Percentiles rank a stretch among this genome's conserved stretches.
Conservation (phyloP, 495 filamentous ascomycete genomes). For the Neurospora terricola region DNA sequence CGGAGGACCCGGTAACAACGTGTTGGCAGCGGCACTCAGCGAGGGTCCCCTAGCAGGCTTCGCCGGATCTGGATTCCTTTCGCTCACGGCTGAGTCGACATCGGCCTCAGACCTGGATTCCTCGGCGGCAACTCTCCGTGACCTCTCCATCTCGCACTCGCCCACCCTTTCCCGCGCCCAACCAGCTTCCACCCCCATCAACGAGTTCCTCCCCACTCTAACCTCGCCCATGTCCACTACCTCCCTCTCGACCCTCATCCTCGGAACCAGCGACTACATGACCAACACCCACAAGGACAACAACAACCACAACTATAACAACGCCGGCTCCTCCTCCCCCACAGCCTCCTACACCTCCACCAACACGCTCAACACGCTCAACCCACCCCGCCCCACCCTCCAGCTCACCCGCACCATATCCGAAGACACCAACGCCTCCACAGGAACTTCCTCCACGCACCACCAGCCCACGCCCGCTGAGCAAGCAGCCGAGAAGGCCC, state of each 20-base stretch:
- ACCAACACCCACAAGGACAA: neutral
- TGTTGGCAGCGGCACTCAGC: slow-evolving; percentile 8
- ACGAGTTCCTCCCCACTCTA: slow-evolving; percentile 2
- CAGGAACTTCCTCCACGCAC: neutral
- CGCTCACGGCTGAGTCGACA: slow-evolving; percentile 9
- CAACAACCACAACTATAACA: neutral
- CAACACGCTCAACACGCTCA: neutral
- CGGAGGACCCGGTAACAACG: slow-evolving; percentile 8
- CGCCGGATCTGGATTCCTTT: slow-evolving; percentile 16
- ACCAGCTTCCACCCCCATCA: neutral
- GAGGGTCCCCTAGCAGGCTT: slow-evolving; percentile 14
- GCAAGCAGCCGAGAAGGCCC: slow-evolving; percentile 40
- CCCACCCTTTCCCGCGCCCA: slow-evolving; percentile 3
- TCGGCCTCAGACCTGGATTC: slow-evolving; percentile 4
- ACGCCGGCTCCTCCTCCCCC: slow-evolving; percentile 1
- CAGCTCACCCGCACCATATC: neutral
- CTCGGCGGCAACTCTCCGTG: slow-evolving; percentile 15
- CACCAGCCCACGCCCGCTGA: slow-evolving; percentile 24
- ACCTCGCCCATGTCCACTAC: neutral
- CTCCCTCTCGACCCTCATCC: slow-evolving; percentile 5
- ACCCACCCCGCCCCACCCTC: neutral
- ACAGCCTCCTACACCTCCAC: slow-evolving; percentile 1
- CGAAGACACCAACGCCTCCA: neutral
- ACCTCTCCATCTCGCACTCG: slow-evolving; percentile 17
- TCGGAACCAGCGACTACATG: neutral